Evolutionary conservation across 1,139 yeast species (phyloP), one percentile per base, ranked within the genome.

Genomic region (Ashbya aceris): DNA sequence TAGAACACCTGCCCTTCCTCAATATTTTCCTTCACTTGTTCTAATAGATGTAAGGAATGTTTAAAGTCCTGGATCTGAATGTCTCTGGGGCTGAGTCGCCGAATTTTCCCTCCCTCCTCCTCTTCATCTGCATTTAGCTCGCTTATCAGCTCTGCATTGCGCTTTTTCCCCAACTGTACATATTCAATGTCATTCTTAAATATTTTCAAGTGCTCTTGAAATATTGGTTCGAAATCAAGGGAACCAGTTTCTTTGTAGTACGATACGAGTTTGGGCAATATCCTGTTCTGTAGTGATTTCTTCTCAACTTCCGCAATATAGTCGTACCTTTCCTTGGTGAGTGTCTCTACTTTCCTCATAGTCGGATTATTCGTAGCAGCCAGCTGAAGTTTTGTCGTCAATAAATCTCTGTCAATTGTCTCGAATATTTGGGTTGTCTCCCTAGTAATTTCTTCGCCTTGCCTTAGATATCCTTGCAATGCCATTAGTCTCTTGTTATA

Each of bases 1-100:
- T 87, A 87, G 57, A 86, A 87, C 43, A 71, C 70, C 0, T 76
- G 56, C 0, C 95, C 96, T 51, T 83, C 84, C 32, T 73, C 72
- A 33, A 86, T 59, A 53, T 84, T 83, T 12, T 70, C 65, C 14
- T 72, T 60, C 7, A 85, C 55, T 28, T 54, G 50, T 10, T 50
- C 46, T 11, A 55, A 47, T 9, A 53, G 40, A 8, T 45, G 45
- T 7, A 48, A 14, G 2, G 60, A 55, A 38, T 52, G 45, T 13
- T 48, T 45, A 14, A 56, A 43, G 32, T 55, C 60, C 33, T 54
- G 56, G n/a, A 55, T 43, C 35, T 53, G 55, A 14, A 55, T 30
- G 9, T 50, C 44, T 7, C 47, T 36, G 4, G 57, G 51, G 26
- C 49, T 53, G 12, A 48, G 31, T 30, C 56, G 46, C 38, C 46